Conservation (phyloP, 257 asterid genomes). For the Verbena officinalis region DNA sequence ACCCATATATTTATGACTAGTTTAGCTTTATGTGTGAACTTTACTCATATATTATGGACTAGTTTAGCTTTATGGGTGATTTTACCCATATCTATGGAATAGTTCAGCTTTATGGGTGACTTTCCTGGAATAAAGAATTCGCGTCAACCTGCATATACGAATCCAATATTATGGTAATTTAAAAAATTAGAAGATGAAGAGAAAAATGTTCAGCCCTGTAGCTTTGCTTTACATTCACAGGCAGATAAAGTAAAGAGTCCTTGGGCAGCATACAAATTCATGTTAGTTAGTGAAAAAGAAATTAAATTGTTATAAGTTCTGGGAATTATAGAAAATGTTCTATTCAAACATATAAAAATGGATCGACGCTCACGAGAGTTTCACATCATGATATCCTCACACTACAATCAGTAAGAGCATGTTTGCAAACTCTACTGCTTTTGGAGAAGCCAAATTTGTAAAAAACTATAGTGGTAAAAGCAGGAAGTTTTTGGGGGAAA, state of each 20-base stretch:
- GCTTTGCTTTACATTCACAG: neutral
- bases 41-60: too few relatives aligned
- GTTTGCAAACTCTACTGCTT: too few relatives aligned
- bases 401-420: neutral
- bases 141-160: neutral
- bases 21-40: too few relatives aligned
- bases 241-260: too few relatives aligned
- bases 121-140: constrained; percentile 4
- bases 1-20: too few relatives aligned
- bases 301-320: neutral
- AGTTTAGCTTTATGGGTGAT: too few relatives aligned
- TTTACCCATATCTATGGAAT: neutral
- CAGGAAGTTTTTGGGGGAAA: neutral
- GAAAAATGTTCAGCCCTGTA: neutral
- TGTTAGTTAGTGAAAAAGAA: neutral
- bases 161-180: neutral
- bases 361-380: neutral
- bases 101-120: neutral
- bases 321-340: neutral
- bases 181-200: neutral
- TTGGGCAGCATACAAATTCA: neutral
- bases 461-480: neutral
- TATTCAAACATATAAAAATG: neutral
- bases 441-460: too few relatives aligned
- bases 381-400: neutral